These are phyloP conservation scores for Sanghuangporus sanghuang DNA, from an alignment of 1,284 basidiomycete species.

Conservation along the genomic window DNA sequence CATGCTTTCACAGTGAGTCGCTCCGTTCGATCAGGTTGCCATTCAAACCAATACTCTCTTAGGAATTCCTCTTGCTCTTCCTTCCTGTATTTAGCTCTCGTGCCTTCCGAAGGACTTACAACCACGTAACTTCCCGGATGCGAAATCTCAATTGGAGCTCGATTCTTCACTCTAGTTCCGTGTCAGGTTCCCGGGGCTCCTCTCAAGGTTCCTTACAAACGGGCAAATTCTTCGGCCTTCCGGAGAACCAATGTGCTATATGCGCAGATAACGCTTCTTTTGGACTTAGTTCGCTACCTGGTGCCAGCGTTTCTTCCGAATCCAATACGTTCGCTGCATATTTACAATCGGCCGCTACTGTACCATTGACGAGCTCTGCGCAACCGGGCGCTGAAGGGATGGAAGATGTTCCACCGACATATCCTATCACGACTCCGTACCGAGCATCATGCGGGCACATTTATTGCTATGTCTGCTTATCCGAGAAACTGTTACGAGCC, in stretches of 20 bases:
- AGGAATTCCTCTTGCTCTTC: conserved; percentile 96
- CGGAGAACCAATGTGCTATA: conserved; percentile 71
- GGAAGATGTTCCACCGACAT: conserved; percentile 41
- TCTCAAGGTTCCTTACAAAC: conserved; percentile 20
- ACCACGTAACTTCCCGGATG: conserved; percentile 7
- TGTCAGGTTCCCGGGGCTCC: conserved; percentile 24
- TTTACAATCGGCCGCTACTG: conserved; percentile 17
- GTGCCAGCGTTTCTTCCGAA: conserved; percentile 41
- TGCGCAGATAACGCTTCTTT: conserved; percentile 70
- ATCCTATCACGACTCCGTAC: conserved; percentile 70
- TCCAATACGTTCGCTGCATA: conserved; percentile 27
- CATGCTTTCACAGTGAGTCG: conserved; percentile 87
- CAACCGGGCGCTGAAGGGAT: conserved; percentile 19
- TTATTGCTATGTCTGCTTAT: conserved; percentile 87
- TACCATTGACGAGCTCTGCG: background rate
- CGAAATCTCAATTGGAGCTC: conserved; percentile 6
- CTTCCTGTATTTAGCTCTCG: conserved; percentile 79
- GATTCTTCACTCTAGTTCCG: conserved; percentile 23
- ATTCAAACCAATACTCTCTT: conserved; percentile 1
- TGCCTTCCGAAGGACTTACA: conserved; percentile 48
- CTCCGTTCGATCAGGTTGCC: conserved; percentile 1
- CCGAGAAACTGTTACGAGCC: conserved; percentile 71
- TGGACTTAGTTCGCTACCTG: conserved; percentile 48
- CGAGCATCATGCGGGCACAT: conserved; percentile 72
- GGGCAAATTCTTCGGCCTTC: conserved; percentile 61